Evolutionary conservation across 345 rosid species (phyloP).

Genomic region (Eucalyptus paniculata): DNA sequence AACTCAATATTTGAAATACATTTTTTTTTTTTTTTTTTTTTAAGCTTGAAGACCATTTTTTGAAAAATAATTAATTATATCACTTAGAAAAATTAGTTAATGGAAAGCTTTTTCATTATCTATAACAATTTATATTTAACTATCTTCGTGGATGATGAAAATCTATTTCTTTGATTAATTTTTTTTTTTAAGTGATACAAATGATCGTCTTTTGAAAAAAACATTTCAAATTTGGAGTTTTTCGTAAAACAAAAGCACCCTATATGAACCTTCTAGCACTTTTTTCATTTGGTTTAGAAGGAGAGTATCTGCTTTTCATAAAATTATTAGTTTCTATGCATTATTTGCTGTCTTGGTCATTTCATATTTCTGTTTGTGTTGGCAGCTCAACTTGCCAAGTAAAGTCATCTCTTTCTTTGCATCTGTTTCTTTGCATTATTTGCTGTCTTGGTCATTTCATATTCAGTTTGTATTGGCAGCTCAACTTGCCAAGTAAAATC

Average conservation of each 20-base stretch:
- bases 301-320: neutral
- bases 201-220: fast-evolving
- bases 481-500: neutral
- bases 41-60: too few species aligned
- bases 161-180: too few species aligned
- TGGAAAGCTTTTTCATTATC: too few species aligned
- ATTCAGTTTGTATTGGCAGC: neutral
- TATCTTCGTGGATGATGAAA: neutral
- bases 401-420: neutral
- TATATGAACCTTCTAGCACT: too few species aligned
- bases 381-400: neutral
- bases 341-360: neutral
- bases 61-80: too few species aligned
- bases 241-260: neutral
- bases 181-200: too few species aligned
- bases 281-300: neutral
- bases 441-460: neutral
- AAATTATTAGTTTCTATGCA: neutral
- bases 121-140: too few species aligned
- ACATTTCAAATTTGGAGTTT: too few species aligned
- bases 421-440: neutral
- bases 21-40: too few species aligned
- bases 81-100: neutral
- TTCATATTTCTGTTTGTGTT: neutral
- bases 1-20: too few species aligned